Evolutionary conservation across 805 yeast genomes (phyloP), one percentile per base, ranked within the genome.

Genomic region (Hanseniaspora lachancei): DNA sequence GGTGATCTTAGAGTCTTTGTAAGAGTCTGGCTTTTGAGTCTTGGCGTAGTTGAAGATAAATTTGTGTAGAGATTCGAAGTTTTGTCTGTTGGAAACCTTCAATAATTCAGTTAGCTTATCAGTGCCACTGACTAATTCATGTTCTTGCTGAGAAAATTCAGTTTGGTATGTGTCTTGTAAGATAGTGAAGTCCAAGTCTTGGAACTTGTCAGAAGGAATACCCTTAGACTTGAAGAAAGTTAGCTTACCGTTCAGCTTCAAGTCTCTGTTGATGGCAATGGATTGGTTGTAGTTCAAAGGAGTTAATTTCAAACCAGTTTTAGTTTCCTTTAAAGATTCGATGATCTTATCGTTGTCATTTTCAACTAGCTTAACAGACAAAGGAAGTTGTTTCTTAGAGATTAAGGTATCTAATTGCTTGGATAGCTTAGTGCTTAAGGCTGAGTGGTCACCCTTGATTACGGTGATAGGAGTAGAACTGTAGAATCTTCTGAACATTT

Each of bases 141-240:
- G 97, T 78, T 91, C 98, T 66, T 93, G 78, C 66, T 97, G 97
- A 53, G 97, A 91, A 77, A 88, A 91, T 75, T 91, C 97, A 75
- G 96, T 97, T 76, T 91, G 97, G 63, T 97, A 91, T 79, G 93
- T 93, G 75, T 93, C 98, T 79, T 98, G 88, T 69, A 93, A 95
- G 62, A 93, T 78, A 42, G 89, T 96, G 68, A 91, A 79, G 74
- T 89, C 96, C 62, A 91, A 86, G 63, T 86, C 89, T 60, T 84
- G 78, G 68, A 89, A 79, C 72, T 89, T 87, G 59, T 95, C 83
- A 72, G 87, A 79, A 61, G 89, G 95, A 71, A 97, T 97, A 59
- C 95, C 93, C 60, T 93, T 80, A 72, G 86, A 85, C 76, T 89
- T 88, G 77, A 89, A 88, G 64, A 89, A 77, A n/a, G 93, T 95